Evolutionary conservation across 192 early-diverging fungal species (phyloP).

Genomic region (Haplosporangium gracile): DNA sequence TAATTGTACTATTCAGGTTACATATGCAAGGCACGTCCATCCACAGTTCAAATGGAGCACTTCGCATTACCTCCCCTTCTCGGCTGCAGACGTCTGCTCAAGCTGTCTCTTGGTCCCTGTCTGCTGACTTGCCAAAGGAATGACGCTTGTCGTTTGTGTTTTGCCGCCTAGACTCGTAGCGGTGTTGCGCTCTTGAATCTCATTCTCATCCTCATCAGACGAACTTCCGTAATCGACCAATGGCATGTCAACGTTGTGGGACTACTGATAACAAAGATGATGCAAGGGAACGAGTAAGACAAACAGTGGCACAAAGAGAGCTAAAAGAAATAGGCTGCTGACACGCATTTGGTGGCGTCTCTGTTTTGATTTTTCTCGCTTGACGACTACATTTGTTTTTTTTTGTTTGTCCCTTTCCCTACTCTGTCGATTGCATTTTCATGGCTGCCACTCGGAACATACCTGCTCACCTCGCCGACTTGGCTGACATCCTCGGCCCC

Average conservation of each 20-base stretch:
- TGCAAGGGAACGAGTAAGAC: background rate
- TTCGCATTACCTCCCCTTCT: background rate
- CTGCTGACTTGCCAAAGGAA: background rate
- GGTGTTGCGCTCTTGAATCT: background rate
- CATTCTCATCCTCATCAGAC: slow-evolving; percentile 35
- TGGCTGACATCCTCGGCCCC: slow-evolving; percentile 47
- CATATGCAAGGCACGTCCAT: background rate
- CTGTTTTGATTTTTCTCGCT: slow-evolving; percentile 18
- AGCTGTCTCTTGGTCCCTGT: background rate
- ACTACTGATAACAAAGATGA: background rate
- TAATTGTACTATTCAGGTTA: background rate
- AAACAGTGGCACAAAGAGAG: too few relatives aligned
- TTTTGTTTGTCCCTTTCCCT: background rate
- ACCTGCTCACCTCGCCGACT: slow-evolving; percentile 32
- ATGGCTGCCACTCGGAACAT: slow-evolving; percentile 26
- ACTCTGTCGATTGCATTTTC: background rate
- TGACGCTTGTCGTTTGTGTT: background rate
- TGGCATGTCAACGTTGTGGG: slow-evolving; percentile 18
- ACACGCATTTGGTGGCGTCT: slow-evolving; percentile 30
- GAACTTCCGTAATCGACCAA: slow-evolving; percentile 47
- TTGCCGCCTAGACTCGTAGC: background rate
- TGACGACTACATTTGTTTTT: background rate
- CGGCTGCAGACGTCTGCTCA: background rate
- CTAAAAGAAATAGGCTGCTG: background rate
- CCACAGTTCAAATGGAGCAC: background rate